Conservation (phyloP, 495 filamentous ascomycete genomes). For the Platismatia glauca region DNA sequence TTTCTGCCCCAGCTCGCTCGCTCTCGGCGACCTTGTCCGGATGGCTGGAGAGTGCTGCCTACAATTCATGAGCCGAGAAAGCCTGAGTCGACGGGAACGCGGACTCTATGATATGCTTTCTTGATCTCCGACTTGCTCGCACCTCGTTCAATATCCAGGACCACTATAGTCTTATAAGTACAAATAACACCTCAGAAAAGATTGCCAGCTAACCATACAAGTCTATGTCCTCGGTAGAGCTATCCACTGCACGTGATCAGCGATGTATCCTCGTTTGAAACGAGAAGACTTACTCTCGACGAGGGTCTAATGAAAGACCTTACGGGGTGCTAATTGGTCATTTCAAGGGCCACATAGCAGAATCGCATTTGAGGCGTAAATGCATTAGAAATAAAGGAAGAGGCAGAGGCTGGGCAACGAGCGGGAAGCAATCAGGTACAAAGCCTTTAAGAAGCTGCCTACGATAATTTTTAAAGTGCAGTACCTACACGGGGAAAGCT, state of each 20-base stretch:
- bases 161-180: constrained; percentile 42
- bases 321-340: background rate
- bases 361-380: background rate
- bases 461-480: background rate
- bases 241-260: constrained; percentile 27
- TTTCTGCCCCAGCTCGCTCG: constrained; percentile 72
- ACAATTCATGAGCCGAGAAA: constrained; percentile 8
- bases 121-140: constrained; percentile 82
- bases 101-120: constrained; percentile 93
- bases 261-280: background rate
- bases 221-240: constrained; percentile 44
- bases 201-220: constrained; percentile 52
- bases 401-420: background rate
- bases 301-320: background rate
- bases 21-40: constrained; percentile 92
- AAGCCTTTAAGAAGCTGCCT: background rate
- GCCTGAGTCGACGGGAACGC: constrained; percentile 8
- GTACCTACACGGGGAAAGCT: background rate
- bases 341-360: background rate
- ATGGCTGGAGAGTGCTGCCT: constrained; percentile 83
- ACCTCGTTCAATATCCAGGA: constrained; percentile 61
- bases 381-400: background rate
- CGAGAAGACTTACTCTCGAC: constrained; percentile 5
- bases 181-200: background rate
- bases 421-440: background rate